Base-by-base conservation (phyloP, 108 stramenopile species). In the Cyclotella cryptica region DNA sequence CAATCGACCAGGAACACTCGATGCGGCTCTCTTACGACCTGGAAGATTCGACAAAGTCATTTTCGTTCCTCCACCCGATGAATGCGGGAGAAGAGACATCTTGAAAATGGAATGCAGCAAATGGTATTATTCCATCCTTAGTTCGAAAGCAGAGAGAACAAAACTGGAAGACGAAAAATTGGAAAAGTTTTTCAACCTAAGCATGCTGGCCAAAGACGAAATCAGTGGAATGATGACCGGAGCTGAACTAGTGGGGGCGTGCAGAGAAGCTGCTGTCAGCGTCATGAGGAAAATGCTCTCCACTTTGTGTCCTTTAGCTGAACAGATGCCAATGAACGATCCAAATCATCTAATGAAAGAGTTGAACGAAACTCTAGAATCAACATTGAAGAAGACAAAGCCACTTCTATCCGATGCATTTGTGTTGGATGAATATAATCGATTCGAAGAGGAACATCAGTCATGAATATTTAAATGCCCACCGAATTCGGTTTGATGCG, bases 21-120 rank as follows among this genome's bases (percentile, higher is more conserved):
- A 99, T 81, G 85, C 88, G 28, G 98, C 98, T 9, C 79, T 99
- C n/a, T 84, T 98, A 44, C 89, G 99, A 10, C 97, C 98, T 13
- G 98, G 99, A 21, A 90, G 99, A 10, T 84, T 98, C 30, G 97
- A 97, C 70, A 88, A 84, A 71, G 86, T 87, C 1, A 87, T 99
- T 75, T 96, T 92, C 59, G 94, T 99, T 9, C 97, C 96, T 46
- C 93, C 87, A 44, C 99, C 99, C 7, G 98, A 98, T 74, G 79
- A 79, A 71, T 54, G 47, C 61, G 99, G 90, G n/a, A 89, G 98
- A 55, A 87, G 76, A 71, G 78, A 88, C 29, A 97, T 98, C 73
- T 88, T 97, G 63, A 71, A 79, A 62, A 85, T 96, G 61, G 93
- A 98, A 64, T 83, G 89, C 43, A 80, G 64, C 53, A 73, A 84